A percentile compares a stretch with the other conserved stretches of the same genome.
phyloP scores from a whole-genome alignment of 2,329 filamentous ascomycete species.

The Aspergillus amoenus region DNA sequence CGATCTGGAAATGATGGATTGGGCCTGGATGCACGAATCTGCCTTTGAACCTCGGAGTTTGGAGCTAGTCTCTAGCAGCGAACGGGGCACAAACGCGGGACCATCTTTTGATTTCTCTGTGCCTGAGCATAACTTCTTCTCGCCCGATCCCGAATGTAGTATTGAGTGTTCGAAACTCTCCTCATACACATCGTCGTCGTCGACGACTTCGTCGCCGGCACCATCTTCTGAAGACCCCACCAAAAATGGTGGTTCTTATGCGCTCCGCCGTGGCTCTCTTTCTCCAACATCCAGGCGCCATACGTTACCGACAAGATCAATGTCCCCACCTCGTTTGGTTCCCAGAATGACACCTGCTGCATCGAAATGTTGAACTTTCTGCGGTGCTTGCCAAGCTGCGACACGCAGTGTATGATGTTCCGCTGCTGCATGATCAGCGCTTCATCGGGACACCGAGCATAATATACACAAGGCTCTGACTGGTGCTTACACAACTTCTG shows the following conservation, averaged over 20 bases:
- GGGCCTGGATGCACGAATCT: not conserved
- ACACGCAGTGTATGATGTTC: not conserved
- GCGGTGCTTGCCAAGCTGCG: not conserved
- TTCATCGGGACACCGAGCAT: not conserved
- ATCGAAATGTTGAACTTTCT: not conserved
- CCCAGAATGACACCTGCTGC: conserved; percentile 20
- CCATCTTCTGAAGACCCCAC: not conserved
- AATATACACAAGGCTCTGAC: not conserved
- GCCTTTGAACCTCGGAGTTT: conserved; percentile 2
- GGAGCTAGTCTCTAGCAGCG: conserved; percentile 9
- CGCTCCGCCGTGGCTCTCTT: not conserved
- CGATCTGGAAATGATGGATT: conserved; percentile 1
- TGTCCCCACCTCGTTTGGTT: conserved; percentile 9
- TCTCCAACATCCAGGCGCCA: not conserved
- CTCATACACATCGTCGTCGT: not conserved
- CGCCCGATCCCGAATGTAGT: conserved; percentile 7
- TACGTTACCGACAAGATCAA: conserved; percentile 10
- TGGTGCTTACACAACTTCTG: not conserved
- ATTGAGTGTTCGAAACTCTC: not conserved
- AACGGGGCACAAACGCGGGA: conserved; percentile 8
- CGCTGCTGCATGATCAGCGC: conserved; percentile 2
- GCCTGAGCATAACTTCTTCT: conserved; percentile 7
- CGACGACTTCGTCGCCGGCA: not conserved
- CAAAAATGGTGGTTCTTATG: not conserved
- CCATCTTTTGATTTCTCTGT: conserved; percentile 8